phyloP scores from a whole-genome alignment of 2,329 filamentous ascomycete species.

The Neonectria faginata region DNA sequence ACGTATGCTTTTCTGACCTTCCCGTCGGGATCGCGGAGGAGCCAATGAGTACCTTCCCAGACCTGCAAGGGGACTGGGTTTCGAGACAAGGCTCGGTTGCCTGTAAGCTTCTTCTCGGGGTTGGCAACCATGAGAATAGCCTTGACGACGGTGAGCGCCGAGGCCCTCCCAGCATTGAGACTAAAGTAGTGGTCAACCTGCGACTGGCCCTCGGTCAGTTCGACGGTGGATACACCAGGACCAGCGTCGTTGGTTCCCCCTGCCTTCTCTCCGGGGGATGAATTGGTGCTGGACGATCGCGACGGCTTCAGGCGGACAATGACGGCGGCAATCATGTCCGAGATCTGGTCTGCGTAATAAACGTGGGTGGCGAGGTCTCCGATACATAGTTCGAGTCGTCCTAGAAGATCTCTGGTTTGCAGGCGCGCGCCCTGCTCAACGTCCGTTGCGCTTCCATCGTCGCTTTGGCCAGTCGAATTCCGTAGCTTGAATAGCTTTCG shows the following conservation, averaged over 20 bases:
- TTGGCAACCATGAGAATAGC: slow-evolving; percentile 87
- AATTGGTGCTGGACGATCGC: slow-evolving; percentile 56
- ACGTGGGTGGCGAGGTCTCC: slow-evolving; percentile 93
- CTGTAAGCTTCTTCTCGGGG: slow-evolving; percentile 67
- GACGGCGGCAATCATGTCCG: slow-evolving; percentile 90
- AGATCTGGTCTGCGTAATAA: slow-evolving; percentile 96
- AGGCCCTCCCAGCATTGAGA: slow-evolving; percentile 66
- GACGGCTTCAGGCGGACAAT: slow-evolving; percentile 80
- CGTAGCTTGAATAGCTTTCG: slow-evolving; percentile 78
- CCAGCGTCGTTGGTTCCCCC: slow-evolving; percentile 51
- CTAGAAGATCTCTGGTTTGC: slow-evolving; percentile 74
- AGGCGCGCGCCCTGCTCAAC: slow-evolving; percentile 49
- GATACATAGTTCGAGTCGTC: slow-evolving; percentile 82
- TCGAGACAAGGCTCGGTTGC: slow-evolving; percentile 74
- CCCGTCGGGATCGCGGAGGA: slow-evolving; percentile 82
- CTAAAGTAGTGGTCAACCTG: slow-evolving; percentile 65
- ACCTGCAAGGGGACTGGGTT: slow-evolving; percentile 82
- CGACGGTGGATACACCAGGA: slow-evolving; percentile 51
- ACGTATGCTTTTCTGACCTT: slow-evolving; percentile 86
- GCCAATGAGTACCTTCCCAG: slow-evolving; percentile 98
- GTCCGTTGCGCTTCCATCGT: slow-evolving; percentile 50
- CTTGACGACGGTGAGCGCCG: slow-evolving; percentile 83
- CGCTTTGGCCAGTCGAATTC: slow-evolving; percentile 50
- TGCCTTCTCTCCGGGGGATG: slow-evolving; percentile 62
- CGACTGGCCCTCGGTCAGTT: slow-evolving; percentile 58